Percentiles rank a stretch among this genome's conserved stretches.
Conservation (phyloP, 257 asterid species). For the Petrea volubilis region DNA sequence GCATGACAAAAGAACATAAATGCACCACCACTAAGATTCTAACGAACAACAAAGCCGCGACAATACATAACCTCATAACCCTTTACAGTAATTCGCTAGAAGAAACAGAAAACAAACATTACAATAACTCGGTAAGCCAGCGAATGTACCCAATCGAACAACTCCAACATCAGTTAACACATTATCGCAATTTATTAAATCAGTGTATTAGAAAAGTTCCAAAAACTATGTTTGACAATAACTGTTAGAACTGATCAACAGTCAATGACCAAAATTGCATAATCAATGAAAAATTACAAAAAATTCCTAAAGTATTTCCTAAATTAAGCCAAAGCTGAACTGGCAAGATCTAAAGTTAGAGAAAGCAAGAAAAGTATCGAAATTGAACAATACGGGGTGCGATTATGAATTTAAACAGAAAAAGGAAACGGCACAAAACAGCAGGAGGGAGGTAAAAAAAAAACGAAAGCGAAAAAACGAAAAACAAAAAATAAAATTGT, state of each 20-base stretch:
- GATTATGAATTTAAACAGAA: background rate
- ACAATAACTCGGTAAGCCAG: slow-evolving; percentile 9
- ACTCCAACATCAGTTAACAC: slow-evolving; percentile 4
- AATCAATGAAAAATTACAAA: background rate
- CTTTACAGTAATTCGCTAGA: background rate
- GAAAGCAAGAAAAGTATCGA: slow-evolving; percentile 12
- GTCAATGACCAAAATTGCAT: slow-evolving; percentile 11
- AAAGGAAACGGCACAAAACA: background rate
- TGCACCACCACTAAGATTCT: background rate
- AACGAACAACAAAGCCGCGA: background rate
- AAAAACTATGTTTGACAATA: background rate
- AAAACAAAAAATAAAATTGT: no score
- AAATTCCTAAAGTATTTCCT: background rate
- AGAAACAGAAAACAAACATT: background rate
- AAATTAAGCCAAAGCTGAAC: slow-evolving; percentile 16
- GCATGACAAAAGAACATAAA: background rate
- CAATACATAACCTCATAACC: background rate
- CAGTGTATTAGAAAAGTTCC: background rate
- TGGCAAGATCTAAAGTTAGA: slow-evolving; percentile 19
- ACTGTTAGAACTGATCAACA: background rate
- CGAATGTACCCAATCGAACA: background rate
- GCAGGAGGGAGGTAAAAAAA: background rate
- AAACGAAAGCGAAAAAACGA: background rate
- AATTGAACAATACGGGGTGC: background rate
- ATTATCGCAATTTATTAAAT: background rate